Conservation (phyloP, 441 rosid species). For the Erodium texanum region DNA sequence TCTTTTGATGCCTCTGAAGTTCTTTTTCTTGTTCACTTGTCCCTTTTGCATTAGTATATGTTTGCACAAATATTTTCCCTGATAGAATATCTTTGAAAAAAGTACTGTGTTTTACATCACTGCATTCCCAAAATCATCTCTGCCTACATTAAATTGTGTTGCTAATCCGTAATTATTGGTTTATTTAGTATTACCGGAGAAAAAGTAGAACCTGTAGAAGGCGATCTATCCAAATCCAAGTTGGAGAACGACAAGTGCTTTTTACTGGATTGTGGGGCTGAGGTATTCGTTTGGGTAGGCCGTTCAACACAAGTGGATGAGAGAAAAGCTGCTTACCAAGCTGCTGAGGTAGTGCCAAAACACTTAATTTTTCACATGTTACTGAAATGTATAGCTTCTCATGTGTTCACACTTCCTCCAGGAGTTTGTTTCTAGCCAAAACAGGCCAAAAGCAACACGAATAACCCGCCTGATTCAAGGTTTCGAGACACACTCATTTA, state of each 20-base stretch:
- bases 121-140: not conserved
- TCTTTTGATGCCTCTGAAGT: not conserved
- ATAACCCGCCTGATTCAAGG: conserved; percentile 86
- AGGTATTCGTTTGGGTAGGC: conserved; percentile 93
- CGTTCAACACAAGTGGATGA: conserved; percentile 93
- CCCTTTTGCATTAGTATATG: not conserved
- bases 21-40: not conserved
- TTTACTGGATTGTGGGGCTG: conserved; percentile 80
- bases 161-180: conserved; percentile 5
- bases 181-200: conserved; percentile 53
- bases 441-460: conserved; percentile 72
- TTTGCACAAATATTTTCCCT: not conserved
- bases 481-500: conserved; percentile 83
- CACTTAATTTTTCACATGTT: conserved; percentile 16
- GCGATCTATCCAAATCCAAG: conserved; percentile 73
- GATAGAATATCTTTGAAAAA: not conserved
- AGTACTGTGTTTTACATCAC: not conserved
- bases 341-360: conserved; percentile 60
- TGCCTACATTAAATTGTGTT: not conserved
- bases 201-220: conserved; percentile 54
- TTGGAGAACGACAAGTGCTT: conserved; percentile 85
- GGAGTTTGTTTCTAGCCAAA: conserved; percentile 68
- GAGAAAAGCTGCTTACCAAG: conserved; percentile 75
- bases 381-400: conserved; percentile 19
- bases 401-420: conserved; percentile 34